phyloP scores from a whole-genome alignment of 176 grass and related monocot species.

The Carex myosuroides region DNA sequence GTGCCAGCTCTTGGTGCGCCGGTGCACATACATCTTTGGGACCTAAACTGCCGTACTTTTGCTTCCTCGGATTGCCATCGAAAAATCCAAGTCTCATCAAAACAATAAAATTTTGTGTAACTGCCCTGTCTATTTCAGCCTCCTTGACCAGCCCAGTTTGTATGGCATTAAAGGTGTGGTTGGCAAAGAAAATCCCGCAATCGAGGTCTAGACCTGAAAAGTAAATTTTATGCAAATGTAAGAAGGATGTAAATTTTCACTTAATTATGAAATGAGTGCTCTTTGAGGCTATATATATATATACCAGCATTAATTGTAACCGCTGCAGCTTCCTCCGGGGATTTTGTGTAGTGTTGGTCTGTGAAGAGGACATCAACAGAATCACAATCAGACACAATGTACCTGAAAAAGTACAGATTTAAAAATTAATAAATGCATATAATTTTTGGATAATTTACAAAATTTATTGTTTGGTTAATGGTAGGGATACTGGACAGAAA shows the following conservation, averaged over 20 bases:
- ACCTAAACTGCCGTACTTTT: constrained; percentile 46
- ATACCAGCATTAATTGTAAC: constrained; percentile 70
- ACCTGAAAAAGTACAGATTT: constrained; percentile 24
- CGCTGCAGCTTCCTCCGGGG: constrained; percentile 65
- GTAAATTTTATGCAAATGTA: neutral
- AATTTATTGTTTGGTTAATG: neutral
- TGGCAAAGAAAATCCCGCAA: constrained; percentile 57
- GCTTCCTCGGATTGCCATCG: constrained; percentile 58
- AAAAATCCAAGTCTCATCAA: constrained; percentile 79
- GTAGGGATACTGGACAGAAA: neutral
- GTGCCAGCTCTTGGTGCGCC: constrained; percentile 62
- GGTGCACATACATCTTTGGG: constrained; percentile 67
- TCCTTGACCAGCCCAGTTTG: constrained; percentile 51
- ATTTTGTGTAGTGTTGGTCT: constrained; percentile 67
- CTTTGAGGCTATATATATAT: neutral
- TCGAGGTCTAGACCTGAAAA: constrained; percentile 71
- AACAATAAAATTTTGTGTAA: constrained; percentile 66
- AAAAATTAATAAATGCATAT: neutral
- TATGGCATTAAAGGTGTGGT: constrained; percentile 56
- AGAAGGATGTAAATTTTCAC: neutral
- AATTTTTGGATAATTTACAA: neutral
- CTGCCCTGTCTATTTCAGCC: constrained; percentile 56
- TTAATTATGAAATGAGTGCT: neutral
- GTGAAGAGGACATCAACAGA: constrained; percentile 73
- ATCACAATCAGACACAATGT: constrained; percentile 86